Conservation (phyloP, 345 rosid species). For the Durio zibethinus region DNA sequence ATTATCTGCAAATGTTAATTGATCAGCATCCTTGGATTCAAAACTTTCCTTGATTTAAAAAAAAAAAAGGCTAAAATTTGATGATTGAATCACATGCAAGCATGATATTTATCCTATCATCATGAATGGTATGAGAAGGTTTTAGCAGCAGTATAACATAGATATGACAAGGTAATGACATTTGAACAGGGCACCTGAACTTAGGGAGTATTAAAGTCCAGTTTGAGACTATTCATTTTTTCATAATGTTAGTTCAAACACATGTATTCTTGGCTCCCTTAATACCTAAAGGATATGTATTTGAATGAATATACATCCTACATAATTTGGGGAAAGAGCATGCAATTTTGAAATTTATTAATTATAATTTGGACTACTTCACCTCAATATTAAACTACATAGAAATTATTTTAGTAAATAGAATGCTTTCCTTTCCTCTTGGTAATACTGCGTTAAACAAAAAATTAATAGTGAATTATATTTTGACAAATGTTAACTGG, state of each 20-base stretch:
- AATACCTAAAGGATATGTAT: neutral
- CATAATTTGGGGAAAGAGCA: neutral
- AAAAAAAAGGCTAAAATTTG: neutral
- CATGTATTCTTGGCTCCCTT: neutral
- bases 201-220: too few relatives aligned
- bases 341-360: neutral
- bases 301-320: neutral
- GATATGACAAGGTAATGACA: neutral
- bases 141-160: neutral
- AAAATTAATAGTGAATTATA: neutral
- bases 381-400: neutral
- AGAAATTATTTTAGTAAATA: neutral
- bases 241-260: neutral
- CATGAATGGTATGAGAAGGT: neutral
- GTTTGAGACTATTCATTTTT: neutral
- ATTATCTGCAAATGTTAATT: slow-evolving; percentile 52
- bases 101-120: neutral
- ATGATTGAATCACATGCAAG: neutral
- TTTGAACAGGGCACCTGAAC: neutral
- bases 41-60: neutral
- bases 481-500: neutral
- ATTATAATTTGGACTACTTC: neutral
- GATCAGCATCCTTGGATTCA: neutral
- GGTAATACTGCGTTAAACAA: neutral
- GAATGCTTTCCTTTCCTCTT: neutral